Percentiles rank a stretch among this genome's conserved stretches.
These are phyloP conservation scores for Candida xyloterini DNA, from an alignment of 805 yeast species.

Conservation along the genomic window DNA sequence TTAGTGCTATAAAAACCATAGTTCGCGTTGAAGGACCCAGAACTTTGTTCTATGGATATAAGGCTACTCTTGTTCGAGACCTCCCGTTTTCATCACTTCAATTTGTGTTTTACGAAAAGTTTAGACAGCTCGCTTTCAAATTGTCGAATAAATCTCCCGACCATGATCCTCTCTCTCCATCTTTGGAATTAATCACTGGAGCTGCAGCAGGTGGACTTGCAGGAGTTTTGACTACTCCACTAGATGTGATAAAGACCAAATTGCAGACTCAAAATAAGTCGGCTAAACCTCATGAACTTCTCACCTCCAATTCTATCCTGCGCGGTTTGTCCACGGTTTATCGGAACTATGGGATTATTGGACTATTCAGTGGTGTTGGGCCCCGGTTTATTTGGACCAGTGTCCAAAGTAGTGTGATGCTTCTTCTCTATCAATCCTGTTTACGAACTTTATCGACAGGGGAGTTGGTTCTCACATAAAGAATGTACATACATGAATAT, in stretches of 20 bases:
- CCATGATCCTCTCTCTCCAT: slow-evolving; percentile 41
- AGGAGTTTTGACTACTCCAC: slow-evolving; percentile 83
- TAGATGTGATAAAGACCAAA: slow-evolving; percentile 89
- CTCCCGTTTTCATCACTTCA: slow-evolving; percentile 95
- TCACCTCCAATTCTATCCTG: slow-evolving; percentile 44
- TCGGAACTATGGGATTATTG: slow-evolving; percentile 69
- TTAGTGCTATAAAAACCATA: slow-evolving; percentile 68
- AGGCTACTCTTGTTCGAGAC: slow-evolving; percentile 89
- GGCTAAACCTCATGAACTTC: slow-evolving; percentile 20
- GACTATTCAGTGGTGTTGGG: slow-evolving; percentile 91
- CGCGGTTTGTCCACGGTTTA: slow-evolving; percentile 57
- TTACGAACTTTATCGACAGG: slow-evolving; percentile 47
- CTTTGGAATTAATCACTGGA: slow-evolving; percentile 77
- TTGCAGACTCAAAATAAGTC: slow-evolving; percentile 73
- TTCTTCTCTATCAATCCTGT: slow-evolving; percentile 78
- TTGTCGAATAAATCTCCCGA: slow-evolving; percentile 30
- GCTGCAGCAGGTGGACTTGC: slow-evolving; percentile 96
- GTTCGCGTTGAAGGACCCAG: slow-evolving; percentile 65
- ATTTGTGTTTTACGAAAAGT: slow-evolving; percentile 90
- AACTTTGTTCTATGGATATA: slow-evolving; percentile 86
- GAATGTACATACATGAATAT: slow-evolving; percentile 3
- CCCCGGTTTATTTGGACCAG: slow-evolving; percentile 97
- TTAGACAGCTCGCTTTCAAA: slow-evolving; percentile 57
- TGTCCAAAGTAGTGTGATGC: slow-evolving; percentile 91
- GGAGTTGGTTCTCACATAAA: slow-evolving; percentile 15